Conservation (phyloP, 768 basidiomycete species). For the Boletus fagicola region DNA sequence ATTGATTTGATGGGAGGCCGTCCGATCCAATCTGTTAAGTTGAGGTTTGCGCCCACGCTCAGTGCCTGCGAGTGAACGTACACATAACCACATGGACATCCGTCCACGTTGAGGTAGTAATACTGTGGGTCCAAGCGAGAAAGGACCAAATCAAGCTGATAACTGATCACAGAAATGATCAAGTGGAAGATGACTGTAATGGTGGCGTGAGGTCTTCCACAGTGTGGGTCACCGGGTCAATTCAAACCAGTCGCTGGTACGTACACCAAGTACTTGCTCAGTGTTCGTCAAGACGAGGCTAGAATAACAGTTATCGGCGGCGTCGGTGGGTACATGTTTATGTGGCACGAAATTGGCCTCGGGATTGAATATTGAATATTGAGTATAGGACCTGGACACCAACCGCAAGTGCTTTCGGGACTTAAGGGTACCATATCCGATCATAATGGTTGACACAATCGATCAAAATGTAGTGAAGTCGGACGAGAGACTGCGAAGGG, state of each 20-base stretch:
- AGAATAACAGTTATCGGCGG: conserved; percentile 18
- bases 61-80: not conserved
- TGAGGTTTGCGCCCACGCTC: not conserved
- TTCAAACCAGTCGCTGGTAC: not conserved
- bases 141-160: not conserved
- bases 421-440: not conserved
- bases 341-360: not conserved
- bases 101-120: not conserved
- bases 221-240: conserved; percentile 1
- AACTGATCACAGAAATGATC: conserved; percentile 9
- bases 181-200: not conserved
- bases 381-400: not conserved
- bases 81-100: not conserved
- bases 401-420: not conserved
- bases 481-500: not conserved
- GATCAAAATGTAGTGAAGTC: not conserved
- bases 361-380: no score
- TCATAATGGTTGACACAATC: conserved; percentile 1
- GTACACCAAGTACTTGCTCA: not conserved
- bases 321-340: conserved; percentile 7
- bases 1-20: conserved; percentile 5
- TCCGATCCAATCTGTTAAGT: conserved; percentile 5
- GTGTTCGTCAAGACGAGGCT: not conserved
- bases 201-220: conserved; percentile 17
- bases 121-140: conserved; percentile 21